Base-by-base conservation (phyloP, 1,284 basidiomycete species). In the Rhodotorula mucilaginosa region DNA sequence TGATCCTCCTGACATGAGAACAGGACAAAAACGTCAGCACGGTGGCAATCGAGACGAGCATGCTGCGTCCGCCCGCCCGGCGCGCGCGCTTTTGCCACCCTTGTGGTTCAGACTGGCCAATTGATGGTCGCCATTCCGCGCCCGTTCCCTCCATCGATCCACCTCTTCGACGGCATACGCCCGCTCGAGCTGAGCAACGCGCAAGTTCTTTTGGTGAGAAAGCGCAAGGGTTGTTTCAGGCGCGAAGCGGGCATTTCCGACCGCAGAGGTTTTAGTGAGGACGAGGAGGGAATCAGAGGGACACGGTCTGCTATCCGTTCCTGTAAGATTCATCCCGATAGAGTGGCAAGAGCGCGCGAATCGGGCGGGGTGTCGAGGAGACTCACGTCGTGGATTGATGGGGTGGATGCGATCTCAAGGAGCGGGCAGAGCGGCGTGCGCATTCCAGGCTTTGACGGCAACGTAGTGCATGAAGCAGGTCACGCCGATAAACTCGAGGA, bases 401-500 rank as follows among this genome's bases (percentile, higher is more conserved):
- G 4, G 18, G 21, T 13, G 18, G 21, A 26, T 8, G 12, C 26
- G 26, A 26, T 26, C 19, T 21, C 12, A 29, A n/a, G 54, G 29
- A 16, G 15, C 26, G 26, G 54, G 23, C 54, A 56, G 3, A 26
- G n/a, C 54, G 26, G 54, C 54, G 54, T n/a, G 26, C 16, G 54
- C n/a, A 15, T 26, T 56, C 54, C 54, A 56, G 12, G 54, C 54
- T 49, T 68, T 74, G 26, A 68, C 62, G n/a, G 74, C 74, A 49
- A 70, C 56, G 23, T 70, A 29, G 19, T 31, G 39, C 59, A 72
- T 66, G 29, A 29, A 31, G 44, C 65, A 57, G 1, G 68, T 67
- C 39, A 72, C 67, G 52, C 70, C 44, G 46, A 74, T 46, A 52
- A 69, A 76, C 4, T 66, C 61, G 34, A 74, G 64, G 63, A 72